Evolutionary conservation across 2,329 filamentous ascomycete species (phyloP).

Genomic region (Diaporthe caulivora): DNA sequence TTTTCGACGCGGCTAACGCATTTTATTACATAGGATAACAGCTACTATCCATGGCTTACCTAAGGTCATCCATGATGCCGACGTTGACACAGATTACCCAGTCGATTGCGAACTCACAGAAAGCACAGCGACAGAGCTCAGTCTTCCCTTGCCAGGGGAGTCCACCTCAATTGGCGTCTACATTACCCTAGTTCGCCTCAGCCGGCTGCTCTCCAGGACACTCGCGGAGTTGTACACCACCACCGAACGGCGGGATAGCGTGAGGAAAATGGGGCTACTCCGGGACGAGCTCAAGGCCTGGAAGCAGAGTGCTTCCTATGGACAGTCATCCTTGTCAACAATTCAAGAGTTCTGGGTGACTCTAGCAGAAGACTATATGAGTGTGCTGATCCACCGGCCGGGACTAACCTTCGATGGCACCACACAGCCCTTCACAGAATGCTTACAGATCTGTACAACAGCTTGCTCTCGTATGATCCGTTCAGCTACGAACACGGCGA

Average conservation of each 20-base stretch:
- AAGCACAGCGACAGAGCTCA: neutral
- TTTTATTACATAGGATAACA: neutral
- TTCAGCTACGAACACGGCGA: neutral
- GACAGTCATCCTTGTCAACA: neutral
- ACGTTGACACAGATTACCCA: conserved; percentile 3
- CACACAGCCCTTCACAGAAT: neutral
- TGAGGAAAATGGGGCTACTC: conserved; percentile 6
- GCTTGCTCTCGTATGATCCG: neutral
- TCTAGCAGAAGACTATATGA: neutral
- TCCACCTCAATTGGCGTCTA: neutral
- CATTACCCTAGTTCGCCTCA: conserved; percentile 12
- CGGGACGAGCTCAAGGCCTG: neutral
- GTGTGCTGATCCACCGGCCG: conserved; percentile 22
- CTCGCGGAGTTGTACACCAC: conserved; percentile 21
- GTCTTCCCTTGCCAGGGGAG: conserved; percentile 19
- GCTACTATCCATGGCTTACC: neutral
- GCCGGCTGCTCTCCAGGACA: conserved; percentile 19
- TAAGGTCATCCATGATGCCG: conserved; percentile 7
- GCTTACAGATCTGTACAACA: conserved; percentile 12
- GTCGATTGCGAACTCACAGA: conserved; percentile 18
- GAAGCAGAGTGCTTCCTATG: neutral
- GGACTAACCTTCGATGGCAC: conserved; percentile 8
- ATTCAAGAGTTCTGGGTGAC: conserved; percentile 3
- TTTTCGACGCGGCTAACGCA: neutral
- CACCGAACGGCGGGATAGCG: conserved; percentile 12